These are phyloP conservation scores for Cryphonectria parasitica DNA, from an alignment of 2,329 filamentous ascomycete genomes.

Conservation along the genomic window DNA sequence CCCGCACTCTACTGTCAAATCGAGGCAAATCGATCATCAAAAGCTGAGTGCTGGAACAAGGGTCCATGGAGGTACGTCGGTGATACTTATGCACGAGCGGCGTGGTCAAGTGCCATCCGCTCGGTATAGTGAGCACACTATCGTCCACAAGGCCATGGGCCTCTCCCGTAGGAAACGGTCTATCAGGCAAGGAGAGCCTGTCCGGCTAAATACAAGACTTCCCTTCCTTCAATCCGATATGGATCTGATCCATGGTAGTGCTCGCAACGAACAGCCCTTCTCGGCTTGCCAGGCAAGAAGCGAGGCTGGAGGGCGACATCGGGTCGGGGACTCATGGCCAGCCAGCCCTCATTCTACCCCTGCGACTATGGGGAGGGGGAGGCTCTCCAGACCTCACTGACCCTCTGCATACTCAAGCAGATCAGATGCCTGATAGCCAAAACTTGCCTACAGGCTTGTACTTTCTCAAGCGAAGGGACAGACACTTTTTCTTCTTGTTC, in stretches of 20 bases:
- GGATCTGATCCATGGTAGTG: conserved; percentile 7
- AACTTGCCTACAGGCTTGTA: background rate
- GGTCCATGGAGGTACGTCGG: background rate
- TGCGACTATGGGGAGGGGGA: no score
- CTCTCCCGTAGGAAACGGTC: conserved; percentile 2
- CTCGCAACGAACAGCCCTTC: background rate
- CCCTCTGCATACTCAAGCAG: background rate
- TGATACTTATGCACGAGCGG: background rate
- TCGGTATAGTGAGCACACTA: background rate
- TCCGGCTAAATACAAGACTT: conserved; percentile 21
- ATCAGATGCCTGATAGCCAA: background rate
- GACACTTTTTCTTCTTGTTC: background rate
- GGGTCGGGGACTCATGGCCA: background rate
- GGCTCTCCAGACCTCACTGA: background rate
- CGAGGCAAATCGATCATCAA: background rate
- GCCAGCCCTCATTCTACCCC: no score
- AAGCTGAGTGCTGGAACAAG: background rate
- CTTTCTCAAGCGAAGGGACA: background rate
- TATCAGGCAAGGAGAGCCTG: conserved; percentile 3
- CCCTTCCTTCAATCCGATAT: conserved; percentile 19
- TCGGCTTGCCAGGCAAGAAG: background rate
- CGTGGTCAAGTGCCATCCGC: background rate
- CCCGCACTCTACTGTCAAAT: background rate
- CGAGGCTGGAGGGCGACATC: conserved; percentile 10
- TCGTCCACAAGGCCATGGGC: conserved; percentile 10